These are phyloP conservation scores for Penicillium angulare DNA, from an alignment of 495 filamentous ascomycete genomes.

Conservation along the genomic window DNA sequence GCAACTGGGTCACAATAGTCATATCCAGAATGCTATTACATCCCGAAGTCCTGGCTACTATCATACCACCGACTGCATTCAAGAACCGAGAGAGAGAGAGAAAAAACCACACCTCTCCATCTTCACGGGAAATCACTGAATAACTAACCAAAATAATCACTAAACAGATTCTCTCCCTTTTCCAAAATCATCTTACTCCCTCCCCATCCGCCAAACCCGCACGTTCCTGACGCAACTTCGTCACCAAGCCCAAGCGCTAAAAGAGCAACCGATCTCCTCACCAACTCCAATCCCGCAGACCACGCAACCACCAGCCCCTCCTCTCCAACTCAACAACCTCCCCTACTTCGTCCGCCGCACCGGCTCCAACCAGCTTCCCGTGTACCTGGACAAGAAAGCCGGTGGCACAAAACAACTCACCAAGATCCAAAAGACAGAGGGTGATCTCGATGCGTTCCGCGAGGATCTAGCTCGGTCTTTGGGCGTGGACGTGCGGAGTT, in stretches of 20 bases:
- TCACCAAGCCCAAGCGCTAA: conserved; percentile 39
- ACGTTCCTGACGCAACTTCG: conserved; percentile 43
- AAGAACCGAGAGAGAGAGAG: background rate
- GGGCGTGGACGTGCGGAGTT: conserved; percentile 38
- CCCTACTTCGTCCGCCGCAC: conserved; percentile 77
- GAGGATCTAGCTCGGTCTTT: conserved; percentile 48
- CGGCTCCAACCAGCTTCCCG: conserved; percentile 64
- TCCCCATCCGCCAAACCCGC: conserved; percentile 32
- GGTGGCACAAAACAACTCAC: conserved; percentile 79
- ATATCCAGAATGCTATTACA: background rate
- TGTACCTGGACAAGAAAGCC: conserved; percentile 74
- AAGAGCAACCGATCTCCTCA: conserved; percentile 29
- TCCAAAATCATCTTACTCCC: background rate
- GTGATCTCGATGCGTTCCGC: conserved; percentile 58
- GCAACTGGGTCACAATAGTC: background rate
- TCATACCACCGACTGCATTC: background rate
- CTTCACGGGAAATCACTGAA: background rate
- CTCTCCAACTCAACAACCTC: conserved; percentile 39
- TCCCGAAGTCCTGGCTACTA: background rate
- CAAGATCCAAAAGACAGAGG: conserved; percentile 72
- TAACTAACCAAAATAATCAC: background rate
- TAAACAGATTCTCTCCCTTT: conserved; percentile 2
- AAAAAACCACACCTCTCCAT: no score
- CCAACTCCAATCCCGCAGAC: conserved; percentile 28
- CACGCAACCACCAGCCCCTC: conserved; percentile 17